These are phyloP conservation scores for Colletotrichum costaricense DNA, from an alignment of 2,329 filamentous ascomycete species.

Conservation along the genomic window DNA sequence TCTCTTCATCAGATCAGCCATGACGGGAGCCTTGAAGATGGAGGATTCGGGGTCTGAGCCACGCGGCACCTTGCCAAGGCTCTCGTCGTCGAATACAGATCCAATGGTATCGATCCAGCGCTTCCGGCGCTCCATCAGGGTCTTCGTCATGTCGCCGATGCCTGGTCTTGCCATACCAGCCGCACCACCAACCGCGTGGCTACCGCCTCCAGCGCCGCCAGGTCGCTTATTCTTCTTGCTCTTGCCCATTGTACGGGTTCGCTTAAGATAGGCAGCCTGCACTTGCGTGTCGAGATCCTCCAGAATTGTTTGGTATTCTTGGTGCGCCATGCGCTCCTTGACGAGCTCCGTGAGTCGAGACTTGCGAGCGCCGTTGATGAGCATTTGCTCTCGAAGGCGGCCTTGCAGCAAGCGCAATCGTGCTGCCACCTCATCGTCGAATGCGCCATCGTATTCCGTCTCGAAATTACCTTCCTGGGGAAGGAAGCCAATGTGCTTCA, in stretches of 20 bases:
- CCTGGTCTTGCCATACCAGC: conserved; percentile 77
- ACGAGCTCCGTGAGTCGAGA: conserved; percentile 86
- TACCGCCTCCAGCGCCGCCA: conserved; percentile 79
- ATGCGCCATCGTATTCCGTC: conserved; percentile 88
- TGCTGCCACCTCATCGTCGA: conserved; percentile 93
- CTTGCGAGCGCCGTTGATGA: conserved; percentile 92
- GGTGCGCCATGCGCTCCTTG: conserved; percentile 92
- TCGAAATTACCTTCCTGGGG: conserved; percentile 68
- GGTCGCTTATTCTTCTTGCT: conserved; percentile 89
- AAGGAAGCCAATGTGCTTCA: conserved; percentile 90
- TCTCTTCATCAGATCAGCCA: conserved; percentile 78
- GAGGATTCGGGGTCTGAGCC: conserved; percentile 70
- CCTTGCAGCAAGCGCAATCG: conserved; percentile 87
- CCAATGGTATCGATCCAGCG: conserved; percentile 94
- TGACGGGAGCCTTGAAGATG: conserved; percentile 79
- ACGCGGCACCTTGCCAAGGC: conserved; percentile 77
- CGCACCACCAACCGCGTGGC: conserved; percentile 67
- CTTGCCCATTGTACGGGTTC: conserved; percentile 93
- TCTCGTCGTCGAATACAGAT: conserved; percentile 88
- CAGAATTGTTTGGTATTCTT: conserved; percentile 96
- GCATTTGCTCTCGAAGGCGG: conserved; percentile 83
- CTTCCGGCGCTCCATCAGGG: conserved; percentile 88
- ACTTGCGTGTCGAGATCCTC: conserved; percentile 97
- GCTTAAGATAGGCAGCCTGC: conserved; percentile 94
- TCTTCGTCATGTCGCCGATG: conserved; percentile 91